Evolutionary conservation across 495 filamentous ascomycete genomes (phyloP), one percentile per base, ranked within the genome.

Genomic region (Penicillium verhagenii): DNA sequence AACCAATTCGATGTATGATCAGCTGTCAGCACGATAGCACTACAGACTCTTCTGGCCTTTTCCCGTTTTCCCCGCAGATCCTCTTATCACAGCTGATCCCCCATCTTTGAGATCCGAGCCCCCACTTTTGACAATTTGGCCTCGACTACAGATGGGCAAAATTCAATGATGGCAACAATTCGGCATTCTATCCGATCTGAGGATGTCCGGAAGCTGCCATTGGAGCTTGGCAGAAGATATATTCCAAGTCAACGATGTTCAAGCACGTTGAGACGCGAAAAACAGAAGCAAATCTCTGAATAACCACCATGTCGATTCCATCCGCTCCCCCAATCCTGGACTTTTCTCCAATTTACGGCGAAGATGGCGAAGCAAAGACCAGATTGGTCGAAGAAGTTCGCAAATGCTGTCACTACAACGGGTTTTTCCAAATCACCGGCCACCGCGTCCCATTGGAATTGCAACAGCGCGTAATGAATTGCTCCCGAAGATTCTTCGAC

Each of bases 381-480:
- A 53, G 60, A n/a, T 49, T 73, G 37, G 60, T 73, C 16, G 53
- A 66, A 2, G 52, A 67, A 14, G 56, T 70, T n/a, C 64, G 67
- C 18, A 55, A 67, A 21, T 70, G 61, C 47, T 73, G 70, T 39
- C 65, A 63, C 5, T 68, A 70, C 52, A 73, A 76, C 57, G 78
- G 78, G n/a, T 82, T 80, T 57, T 78, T 82, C 60, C 76, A 79
- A 53, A 67, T 77, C 47, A 73, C 57, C 7, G 72, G 73, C 57
- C 79, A 82, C 50, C 72, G 74, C 42, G 65, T 82, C 6, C 63
- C 68, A 9, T 33, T 64, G 29, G 64, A 67, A 1, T 51, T 73
- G 2, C 70, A 73, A 54, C 47, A 26, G 0, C 61, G 61, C 0
- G 68, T 71, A 1, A 70, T 73, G 68, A 19, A 56, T 23, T 70